Evolutionary conservation across 208 protist species (phyloP).

Genomic region (Trichomonas gallinae): DNA sequence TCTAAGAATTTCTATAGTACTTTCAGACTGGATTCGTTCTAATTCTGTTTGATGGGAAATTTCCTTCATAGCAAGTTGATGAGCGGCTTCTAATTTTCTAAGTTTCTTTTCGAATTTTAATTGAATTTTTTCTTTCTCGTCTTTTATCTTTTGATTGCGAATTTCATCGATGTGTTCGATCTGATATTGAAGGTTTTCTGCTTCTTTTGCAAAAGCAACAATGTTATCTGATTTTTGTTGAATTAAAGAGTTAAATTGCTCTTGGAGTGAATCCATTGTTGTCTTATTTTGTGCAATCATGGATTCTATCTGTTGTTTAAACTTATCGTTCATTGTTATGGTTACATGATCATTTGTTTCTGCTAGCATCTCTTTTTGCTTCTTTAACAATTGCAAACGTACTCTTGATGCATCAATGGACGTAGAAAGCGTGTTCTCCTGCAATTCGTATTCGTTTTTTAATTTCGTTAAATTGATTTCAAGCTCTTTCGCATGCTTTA

Average conservation of each 20-base stretch:
- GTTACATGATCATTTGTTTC: not conserved
- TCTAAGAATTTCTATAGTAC: not conserved
- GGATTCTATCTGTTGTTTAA: not conserved
- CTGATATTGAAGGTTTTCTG: not conserved
- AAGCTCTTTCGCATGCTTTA: not conserved
- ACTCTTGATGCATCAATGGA: not conserved
- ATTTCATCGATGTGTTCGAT: not conserved
- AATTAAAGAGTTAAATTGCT: not conserved
- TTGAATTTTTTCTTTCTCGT: not conserved
- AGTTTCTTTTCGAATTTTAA: not conserved
- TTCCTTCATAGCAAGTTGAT: not conserved
- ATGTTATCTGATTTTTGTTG: not conserved
- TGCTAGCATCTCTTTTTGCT: not conserved
- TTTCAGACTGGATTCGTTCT: not conserved
- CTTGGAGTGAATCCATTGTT: not conserved
- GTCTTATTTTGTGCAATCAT: not conserved
- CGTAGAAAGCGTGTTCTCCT: not conserved
- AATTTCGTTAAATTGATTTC: not conserved
- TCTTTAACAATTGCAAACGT: not conserved
- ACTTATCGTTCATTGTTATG: not conserved
- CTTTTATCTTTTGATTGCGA: not conserved
- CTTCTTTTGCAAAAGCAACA: not conserved
- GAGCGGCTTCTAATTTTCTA: not conserved
- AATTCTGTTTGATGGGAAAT: not conserved
- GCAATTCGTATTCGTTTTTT: not conserved